Evolutionary conservation across 805 yeast genomes (phyloP).

Genomic region (Tetrapisispora pingtungensis): DNA sequence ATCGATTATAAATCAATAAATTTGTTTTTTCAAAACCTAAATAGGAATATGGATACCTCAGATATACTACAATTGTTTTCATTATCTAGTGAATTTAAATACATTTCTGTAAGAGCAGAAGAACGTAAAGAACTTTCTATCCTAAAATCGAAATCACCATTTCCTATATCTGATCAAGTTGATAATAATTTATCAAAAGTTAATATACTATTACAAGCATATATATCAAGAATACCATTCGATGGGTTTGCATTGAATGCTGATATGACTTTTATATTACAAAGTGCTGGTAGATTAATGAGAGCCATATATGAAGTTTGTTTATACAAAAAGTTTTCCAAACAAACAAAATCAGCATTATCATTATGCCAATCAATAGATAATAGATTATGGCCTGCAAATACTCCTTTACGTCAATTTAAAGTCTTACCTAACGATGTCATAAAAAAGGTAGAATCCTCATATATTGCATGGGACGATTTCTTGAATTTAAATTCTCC

Average conservation of each 20-base stretch:
- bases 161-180: constrained; percentile 68
- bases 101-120: constrained; percentile 76
- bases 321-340: constrained; percentile 61
- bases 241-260: constrained; percentile 88
- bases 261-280: constrained; percentile 88
- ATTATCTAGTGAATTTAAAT: constrained; percentile 73
- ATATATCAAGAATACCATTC: constrained; percentile 63
- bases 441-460: constrained; percentile 63
- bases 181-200: constrained; percentile 70
- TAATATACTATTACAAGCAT: constrained; percentile 72
- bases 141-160: constrained; percentile 65
- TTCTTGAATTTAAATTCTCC: constrained; percentile 58
- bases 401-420: constrained; percentile 81
- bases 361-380: constrained; percentile 75
- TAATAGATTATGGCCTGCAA: constrained; percentile 70
- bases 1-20: constrained; percentile 66
- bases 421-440: constrained; percentile 59
- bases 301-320: constrained; percentile 80
- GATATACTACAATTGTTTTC: constrained; percentile 75
- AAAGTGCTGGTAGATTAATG: constrained; percentile 81
- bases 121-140: constrained; percentile 67
- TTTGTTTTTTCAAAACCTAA: constrained; percentile 50
- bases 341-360: constrained; percentile 44
- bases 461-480: constrained; percentile 71
- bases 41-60: constrained; percentile 54